These are phyloP conservation scores for Talaromyces sp. DNA, from an alignment of 2,329 filamentous ascomycete genomes.

Conservation along the genomic window DNA sequence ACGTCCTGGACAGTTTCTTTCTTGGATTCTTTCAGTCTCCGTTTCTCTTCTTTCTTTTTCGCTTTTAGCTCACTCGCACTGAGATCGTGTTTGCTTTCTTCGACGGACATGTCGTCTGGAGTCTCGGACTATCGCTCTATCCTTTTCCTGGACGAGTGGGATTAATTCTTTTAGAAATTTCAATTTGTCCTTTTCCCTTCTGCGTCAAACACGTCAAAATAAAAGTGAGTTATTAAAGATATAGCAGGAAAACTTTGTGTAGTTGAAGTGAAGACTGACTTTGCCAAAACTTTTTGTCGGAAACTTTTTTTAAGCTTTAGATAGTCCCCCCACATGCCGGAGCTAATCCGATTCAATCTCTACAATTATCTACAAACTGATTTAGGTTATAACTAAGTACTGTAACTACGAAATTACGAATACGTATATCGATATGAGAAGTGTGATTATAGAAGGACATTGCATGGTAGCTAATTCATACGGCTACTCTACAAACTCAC, in stretches of 20 bases:
- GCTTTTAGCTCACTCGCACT: slow-evolving; percentile 6
- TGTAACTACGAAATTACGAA: too few species aligned
- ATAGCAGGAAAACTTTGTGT: background rate
- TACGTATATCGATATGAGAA: too few species aligned
- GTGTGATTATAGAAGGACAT: too few species aligned
- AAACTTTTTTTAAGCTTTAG: slow-evolving; percentile 3
- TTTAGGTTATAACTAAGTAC: too few species aligned
- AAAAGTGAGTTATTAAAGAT: background rate
- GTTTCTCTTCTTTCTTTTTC: slow-evolving; percentile 19
- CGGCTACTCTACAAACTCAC: background rate
- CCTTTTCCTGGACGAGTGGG: background rate
- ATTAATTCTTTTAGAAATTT: background rate
- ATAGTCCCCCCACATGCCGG: background rate
- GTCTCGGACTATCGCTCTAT: background rate
- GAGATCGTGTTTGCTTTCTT: slow-evolving; percentile 18
- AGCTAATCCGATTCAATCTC: background rate
- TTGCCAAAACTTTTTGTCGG: background rate
- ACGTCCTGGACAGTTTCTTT: background rate
- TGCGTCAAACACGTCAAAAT: background rate
- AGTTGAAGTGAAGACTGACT: background rate
- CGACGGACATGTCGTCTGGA: slow-evolving; percentile 6
- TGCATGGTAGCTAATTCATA: too few species aligned
- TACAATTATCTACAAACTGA: too few species aligned
- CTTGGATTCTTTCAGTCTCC: slow-evolving; percentile 16
- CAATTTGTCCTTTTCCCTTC: background rate